These are phyloP conservation scores for Rubia balearica DNA, from an alignment of 305 asterid genomes.

Conservation along the genomic window DNA sequence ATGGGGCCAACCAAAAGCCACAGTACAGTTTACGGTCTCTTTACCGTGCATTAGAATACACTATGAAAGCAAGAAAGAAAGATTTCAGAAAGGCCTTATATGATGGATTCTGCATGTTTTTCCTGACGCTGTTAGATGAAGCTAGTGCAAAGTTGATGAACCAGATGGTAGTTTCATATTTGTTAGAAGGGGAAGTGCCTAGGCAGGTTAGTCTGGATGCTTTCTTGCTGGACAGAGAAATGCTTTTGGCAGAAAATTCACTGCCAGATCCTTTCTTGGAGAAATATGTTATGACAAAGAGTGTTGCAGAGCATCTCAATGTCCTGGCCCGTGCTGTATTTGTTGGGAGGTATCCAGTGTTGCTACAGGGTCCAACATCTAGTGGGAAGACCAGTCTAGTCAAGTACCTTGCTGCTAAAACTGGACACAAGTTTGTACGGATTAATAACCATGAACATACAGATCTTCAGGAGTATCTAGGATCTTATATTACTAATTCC, in stretches of 20 bases:
- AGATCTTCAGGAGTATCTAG: conserved; percentile 97
- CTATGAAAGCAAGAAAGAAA: conserved; percentile 47
- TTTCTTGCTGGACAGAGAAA: conserved; percentile 34
- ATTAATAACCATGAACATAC: conserved; percentile 96
- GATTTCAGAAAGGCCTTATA: conserved; percentile 56
- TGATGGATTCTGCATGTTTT: conserved; percentile 96
- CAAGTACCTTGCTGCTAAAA: conserved; percentile 66
- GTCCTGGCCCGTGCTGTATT: conserved; percentile 80
- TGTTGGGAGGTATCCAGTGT: conserved; percentile 77
- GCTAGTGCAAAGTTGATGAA: conserved; percentile 66
- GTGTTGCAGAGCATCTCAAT: conserved; percentile 66
- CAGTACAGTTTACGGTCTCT: conserved; percentile 95
- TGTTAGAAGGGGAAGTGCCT: conserved; percentile 48
- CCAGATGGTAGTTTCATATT: conserved; percentile 40
- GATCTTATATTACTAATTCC: conserved; percentile 83
- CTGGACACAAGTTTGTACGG: conserved; percentile 87
- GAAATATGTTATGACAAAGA: conserved; percentile 64
- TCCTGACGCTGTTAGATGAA: conserved; percentile 62
- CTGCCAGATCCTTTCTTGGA: conserved; percentile 34
- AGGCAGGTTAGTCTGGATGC: conserved; percentile 35
- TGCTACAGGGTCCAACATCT: conserved; percentile 98
- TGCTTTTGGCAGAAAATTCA: conserved; percentile 16
- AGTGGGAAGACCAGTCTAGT: conserved; percentile 99
- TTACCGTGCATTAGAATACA: conserved; percentile 79
- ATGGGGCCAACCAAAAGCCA: conserved; percentile 99